phyloP scores from a whole-genome alignment of 2,329 filamentous ascomycete species.

The Harringtonia lauricola region DNA sequence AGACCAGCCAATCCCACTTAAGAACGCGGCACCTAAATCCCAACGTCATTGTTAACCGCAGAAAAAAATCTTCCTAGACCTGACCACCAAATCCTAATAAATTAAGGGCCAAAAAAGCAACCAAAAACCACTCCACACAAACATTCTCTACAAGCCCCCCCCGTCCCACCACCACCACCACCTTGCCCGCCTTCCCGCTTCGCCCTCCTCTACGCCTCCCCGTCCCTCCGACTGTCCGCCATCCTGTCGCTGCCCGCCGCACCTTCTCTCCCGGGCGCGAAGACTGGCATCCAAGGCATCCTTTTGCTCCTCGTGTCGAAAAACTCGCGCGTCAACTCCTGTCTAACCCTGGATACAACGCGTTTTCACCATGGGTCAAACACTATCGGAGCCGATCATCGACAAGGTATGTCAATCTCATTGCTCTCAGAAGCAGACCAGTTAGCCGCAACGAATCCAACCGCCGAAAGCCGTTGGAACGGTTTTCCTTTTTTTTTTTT shows the following conservation, averaged over 20 bases:
- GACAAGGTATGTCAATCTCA: conserved; percentile 68
- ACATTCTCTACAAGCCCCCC: conserved; percentile 1
- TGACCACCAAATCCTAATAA: conserved; percentile 6
- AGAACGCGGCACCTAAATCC: conserved; percentile 2
- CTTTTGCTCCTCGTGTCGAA: neutral
- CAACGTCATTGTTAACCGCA: conserved; percentile 12
- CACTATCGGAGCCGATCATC: conserved; percentile 95
- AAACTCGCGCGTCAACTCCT: neutral
- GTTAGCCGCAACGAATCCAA: neutral
- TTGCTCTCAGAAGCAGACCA: neutral
- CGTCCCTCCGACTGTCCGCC: conserved; percentile 13
- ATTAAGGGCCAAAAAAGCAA: conserved; percentile 2
- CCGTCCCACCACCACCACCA: conserved; percentile 9
- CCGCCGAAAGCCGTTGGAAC: neutral
- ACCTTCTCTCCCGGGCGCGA: neutral
- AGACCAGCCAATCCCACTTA: conserved; percentile 4
- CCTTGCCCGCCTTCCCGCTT: conserved; percentile 12
- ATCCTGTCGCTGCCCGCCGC: neutral
- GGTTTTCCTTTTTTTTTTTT: too few species aligned
- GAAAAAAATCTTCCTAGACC: conserved; percentile 9
- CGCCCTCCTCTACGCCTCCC: conserved; percentile 15
- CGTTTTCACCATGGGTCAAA: conserved; percentile 77
- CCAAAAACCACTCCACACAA: conserved; percentile 6
- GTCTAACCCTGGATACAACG: conserved; percentile 6
- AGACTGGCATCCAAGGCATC: neutral